These are phyloP conservation scores for Ichthyophonus hoferi DNA, from an alignment of 208 protist species.

Conservation along the genomic window DNA sequence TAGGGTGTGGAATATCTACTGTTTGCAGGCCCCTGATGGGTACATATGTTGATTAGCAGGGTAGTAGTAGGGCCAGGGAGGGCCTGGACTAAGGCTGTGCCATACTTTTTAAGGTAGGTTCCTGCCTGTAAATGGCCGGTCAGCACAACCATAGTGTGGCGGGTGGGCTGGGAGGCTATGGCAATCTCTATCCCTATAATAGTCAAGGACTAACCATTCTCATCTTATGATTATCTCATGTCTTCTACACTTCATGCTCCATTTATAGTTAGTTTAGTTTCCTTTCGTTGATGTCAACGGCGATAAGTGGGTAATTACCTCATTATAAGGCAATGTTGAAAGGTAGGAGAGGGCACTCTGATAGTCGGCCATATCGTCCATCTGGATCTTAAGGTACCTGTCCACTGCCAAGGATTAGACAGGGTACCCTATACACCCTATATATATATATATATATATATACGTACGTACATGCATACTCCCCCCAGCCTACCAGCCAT, in stretches of 20 bases:
- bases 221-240: too few species aligned
- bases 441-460: background rate
- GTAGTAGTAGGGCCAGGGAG: constrained; percentile 58
- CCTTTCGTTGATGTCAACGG: too few species aligned
- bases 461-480: background rate
- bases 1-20: background rate
- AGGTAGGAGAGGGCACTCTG: constrained; percentile 61
- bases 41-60: constrained; percentile 63
- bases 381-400: constrained; percentile 76
- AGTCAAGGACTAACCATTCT: too few species aligned
- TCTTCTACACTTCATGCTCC: too few species aligned
- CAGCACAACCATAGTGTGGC: too few species aligned
- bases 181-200: too few species aligned
- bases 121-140: too few species aligned
- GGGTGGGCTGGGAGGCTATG: too few species aligned
- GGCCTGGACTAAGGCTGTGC: constrained; percentile 64
- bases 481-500: too few species aligned
- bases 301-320: constrained; percentile 42
- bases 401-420: too few species aligned
- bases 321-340: constrained; percentile 63
- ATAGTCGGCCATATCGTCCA: constrained; percentile 67
- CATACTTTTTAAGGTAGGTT: constrained; percentile 72
- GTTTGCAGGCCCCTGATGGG: constrained; percentile 43
- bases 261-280: too few species aligned
- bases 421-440: too few species aligned